Percentiles rank a stretch among this genome's conserved stretches.
Evolutionary conservation across 73 alveolate species (phyloP).

Genomic region (Paramecium biaurelia): DNA sequence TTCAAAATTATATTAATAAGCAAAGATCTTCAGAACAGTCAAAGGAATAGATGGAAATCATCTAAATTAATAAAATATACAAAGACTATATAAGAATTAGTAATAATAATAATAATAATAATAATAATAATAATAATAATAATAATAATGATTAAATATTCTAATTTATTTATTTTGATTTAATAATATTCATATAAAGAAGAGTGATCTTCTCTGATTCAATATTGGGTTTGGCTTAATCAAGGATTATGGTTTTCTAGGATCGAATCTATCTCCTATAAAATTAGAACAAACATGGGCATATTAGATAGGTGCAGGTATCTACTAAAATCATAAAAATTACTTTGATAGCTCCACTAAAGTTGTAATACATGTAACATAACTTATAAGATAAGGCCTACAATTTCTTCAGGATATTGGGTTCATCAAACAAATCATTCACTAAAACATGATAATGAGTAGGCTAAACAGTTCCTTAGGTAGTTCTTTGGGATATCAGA

Average conservation of each 20-base stretch:
- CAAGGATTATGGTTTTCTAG: constrained; percentile 51
- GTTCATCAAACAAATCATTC: constrained; percentile 73
- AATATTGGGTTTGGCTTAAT: constrained; percentile 18
- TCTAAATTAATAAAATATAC: background rate
- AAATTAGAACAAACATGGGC: constrained; percentile 91
- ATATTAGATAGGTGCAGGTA: constrained; percentile 91
- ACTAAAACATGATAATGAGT: constrained; percentile 87
- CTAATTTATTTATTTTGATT: background rate
- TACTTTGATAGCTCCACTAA: constrained; percentile 91
- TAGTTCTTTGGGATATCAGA: constrained; percentile 90
- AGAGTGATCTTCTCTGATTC: constrained; percentile 44
- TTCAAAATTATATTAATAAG: background rate
- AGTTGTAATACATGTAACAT: constrained; percentile 92
- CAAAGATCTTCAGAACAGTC: background rate
- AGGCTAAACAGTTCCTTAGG: constrained; percentile 95
- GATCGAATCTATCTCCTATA: constrained; percentile 76
- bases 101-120: background rate
- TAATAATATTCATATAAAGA: background rate
- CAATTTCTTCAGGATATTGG: constrained; percentile 77
- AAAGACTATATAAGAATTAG: background rate
- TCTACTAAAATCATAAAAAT: background rate
- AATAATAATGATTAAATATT: background rate
- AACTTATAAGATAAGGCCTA: constrained; percentile 78
- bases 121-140: background rate
- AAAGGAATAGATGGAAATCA: background rate